A percentile compares a stretch with the other conserved stretches of the same genome.
Conservation (phyloP, 2,329 filamentous ascomycete species). For the Purpureocillium lavendulum region DNA sequence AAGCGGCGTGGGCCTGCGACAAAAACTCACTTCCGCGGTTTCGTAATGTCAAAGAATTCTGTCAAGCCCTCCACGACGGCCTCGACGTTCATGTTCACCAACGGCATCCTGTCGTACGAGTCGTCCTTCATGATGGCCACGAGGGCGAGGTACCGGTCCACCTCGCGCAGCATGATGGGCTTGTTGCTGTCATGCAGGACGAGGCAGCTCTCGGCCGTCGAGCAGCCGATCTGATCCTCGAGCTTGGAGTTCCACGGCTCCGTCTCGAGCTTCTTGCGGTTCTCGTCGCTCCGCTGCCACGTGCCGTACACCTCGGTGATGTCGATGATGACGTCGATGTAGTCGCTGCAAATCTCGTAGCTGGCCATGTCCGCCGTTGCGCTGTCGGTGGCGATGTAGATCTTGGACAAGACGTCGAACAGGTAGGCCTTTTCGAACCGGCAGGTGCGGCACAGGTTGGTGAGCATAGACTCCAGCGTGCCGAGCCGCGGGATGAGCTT, state of each 20-base stretch:
- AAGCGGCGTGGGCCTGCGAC: background rate
- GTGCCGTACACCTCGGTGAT: slow-evolving; percentile 89
- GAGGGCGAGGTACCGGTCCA: slow-evolving; percentile 67
- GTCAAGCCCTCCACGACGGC: slow-evolving; percentile 71
- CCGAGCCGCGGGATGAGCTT: slow-evolving; percentile 91
- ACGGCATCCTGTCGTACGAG: slow-evolving; percentile 72
- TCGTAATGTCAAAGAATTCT: slow-evolving; percentile 70
- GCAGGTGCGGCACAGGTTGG: slow-evolving; percentile 86
- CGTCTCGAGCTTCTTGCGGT: slow-evolving; percentile 48
- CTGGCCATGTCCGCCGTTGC: slow-evolving; percentile 88
- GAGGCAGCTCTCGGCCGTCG: slow-evolving; percentile 59
- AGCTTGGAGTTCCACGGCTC: slow-evolving; percentile 53
- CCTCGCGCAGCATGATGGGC: slow-evolving; percentile 60
- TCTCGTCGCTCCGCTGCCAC: slow-evolving; percentile 52
- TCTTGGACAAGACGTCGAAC: slow-evolving; percentile 95
- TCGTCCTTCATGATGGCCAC: slow-evolving; percentile 85
- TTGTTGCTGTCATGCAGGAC: slow-evolving; percentile 56
- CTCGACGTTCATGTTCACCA: slow-evolving; percentile 83
- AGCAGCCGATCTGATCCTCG: slow-evolving; percentile 58
- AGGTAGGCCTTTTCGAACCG: slow-evolving; percentile 97
- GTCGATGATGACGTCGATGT: slow-evolving; percentile 97
- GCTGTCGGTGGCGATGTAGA: slow-evolving; percentile 95
- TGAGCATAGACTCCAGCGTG: slow-evolving; percentile 87
- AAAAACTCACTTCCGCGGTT: slow-evolving; percentile 34
- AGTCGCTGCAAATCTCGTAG: slow-evolving; percentile 98